Evolutionary conservation across 805 yeast species (phyloP).

Genomic region (Jamesozyma hellenica): DNA sequence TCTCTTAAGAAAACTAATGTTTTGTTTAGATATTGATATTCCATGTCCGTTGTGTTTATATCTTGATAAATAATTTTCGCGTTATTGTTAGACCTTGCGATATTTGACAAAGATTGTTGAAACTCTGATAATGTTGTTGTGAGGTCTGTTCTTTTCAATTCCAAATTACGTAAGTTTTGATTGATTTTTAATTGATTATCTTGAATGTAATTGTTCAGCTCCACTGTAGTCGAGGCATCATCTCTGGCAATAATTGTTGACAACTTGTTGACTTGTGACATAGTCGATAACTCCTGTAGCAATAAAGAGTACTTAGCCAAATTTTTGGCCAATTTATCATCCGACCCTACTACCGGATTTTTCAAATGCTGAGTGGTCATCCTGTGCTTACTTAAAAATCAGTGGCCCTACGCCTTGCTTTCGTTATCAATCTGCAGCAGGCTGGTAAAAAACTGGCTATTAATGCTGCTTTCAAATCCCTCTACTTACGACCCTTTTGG

Average conservation of each 20-base stretch:
- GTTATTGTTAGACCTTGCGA: slow-evolving; percentile 51
- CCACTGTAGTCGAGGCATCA: slow-evolving; percentile 8
- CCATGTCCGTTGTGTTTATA: slow-evolving; percentile 60
- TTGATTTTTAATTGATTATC: slow-evolving; percentile 18
- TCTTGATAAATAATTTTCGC: slow-evolving; percentile 60
- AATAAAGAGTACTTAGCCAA: slow-evolving; percentile 22
- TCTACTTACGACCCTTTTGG: no score
- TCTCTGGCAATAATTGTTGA: slow-evolving; percentile 15
- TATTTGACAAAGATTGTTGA: slow-evolving; percentile 41
- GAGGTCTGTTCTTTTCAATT: slow-evolving; percentile 52
- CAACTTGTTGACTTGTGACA: slow-evolving; percentile 24
- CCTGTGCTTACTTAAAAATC: no score
- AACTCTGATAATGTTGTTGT: slow-evolving; percentile 51
- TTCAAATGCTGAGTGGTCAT: no score
- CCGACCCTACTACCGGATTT: slow-evolving; percentile 2
- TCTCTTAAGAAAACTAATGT: slow-evolving; percentile 56
- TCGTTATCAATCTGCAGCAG: no score
- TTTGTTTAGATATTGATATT: slow-evolving; percentile 51
- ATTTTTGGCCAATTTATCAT: slow-evolving; percentile 21
- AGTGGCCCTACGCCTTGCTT: no score
- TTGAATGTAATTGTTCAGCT: slow-evolving; percentile 15
- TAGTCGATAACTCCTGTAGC: slow-evolving; percentile 21
- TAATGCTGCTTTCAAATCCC: no score
- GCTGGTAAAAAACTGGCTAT: no score
- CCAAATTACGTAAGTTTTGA: slow-evolving; percentile 35